These are phyloP conservation scores for Heterobasidion occidentale DNA, from an alignment of 1,284 basidiomycete genomes.

Conservation along the genomic window DNA sequence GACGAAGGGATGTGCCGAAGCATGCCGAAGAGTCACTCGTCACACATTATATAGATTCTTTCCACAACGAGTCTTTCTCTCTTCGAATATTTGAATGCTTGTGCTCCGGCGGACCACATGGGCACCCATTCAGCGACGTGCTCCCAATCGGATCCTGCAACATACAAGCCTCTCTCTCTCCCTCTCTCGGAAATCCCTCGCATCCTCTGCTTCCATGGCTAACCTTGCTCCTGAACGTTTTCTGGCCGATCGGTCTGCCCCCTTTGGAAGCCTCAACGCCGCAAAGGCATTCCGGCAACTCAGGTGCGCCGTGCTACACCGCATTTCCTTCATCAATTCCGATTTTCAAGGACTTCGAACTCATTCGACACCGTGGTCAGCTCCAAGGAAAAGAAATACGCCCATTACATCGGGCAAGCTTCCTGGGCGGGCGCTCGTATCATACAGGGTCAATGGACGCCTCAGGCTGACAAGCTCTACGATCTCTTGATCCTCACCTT, in stretches of 20 bases:
- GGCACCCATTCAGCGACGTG: background rate
- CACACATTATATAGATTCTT: too few species aligned
- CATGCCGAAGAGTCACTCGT: too few species aligned
- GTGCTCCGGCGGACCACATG: constrained; percentile 1
- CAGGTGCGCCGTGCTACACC: constrained; percentile 31
- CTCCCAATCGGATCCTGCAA: background rate
- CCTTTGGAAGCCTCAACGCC: constrained; percentile 62
- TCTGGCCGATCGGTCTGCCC: constrained; percentile 59
- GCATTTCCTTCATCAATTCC: background rate
- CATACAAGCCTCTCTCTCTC: background rate
- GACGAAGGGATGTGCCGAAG: background rate
- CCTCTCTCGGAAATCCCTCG: background rate
- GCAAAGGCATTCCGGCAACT: constrained; percentile 59
- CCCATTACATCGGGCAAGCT: constrained; percentile 60
- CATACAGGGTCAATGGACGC: constrained; percentile 77
- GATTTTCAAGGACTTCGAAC: background rate
- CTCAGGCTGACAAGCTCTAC: constrained; percentile 52
- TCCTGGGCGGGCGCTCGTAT: constrained; percentile 79
- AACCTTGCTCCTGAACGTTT: constrained; percentile 48
- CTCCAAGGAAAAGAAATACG: constrained; percentile 67
- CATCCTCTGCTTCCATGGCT: constrained; percentile 18
- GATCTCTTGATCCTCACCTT: constrained; percentile 65
- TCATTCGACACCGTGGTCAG: constrained; percentile 23
- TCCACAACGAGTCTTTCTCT: too few species aligned
- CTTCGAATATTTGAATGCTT: background rate